Conservation (phyloP, 345 rosid genomes). For the Acer negundo region DNA sequence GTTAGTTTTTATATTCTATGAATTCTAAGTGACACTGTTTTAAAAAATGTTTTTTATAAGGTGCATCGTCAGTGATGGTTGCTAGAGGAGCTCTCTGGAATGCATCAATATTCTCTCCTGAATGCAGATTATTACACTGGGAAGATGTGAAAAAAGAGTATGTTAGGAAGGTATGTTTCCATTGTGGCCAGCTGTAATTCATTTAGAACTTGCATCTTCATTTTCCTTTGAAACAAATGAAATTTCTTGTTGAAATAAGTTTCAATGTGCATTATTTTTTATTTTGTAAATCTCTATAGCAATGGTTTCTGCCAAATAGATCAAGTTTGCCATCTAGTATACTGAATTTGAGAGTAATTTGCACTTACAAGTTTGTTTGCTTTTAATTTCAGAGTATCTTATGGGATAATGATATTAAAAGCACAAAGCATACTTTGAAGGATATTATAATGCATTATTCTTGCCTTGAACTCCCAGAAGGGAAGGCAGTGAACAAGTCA, state of each 20-base stretch:
- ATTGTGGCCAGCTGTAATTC: neutral
- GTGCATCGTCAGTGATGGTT: conserved; percentile 90
- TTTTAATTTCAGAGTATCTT: conserved; percentile 68
- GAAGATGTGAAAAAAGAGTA: conserved; percentile 74
- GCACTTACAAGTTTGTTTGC: conserved; percentile 21
- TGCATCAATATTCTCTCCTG: conserved; percentile 83
- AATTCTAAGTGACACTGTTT: neutral
- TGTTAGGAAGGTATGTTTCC: conserved; percentile 62
- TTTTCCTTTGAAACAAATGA: conserved; percentile 12
- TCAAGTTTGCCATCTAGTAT: neutral
- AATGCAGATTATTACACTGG: conserved; percentile 61
- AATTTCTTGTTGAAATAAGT: neutral
- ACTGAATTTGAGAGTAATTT: neutral
- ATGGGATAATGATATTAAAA: conserved; percentile 87
- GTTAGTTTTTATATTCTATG: neutral
- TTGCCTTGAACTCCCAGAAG: conserved; percentile 77
- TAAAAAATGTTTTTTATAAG: conserved; percentile 32
- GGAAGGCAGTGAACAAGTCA: conserved; percentile 76
- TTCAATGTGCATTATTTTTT: neutral
- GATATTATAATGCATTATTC: conserved; percentile 85
- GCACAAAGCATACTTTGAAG: conserved; percentile 80
- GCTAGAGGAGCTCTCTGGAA: conserved; percentile 98
- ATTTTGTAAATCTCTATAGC: conserved; percentile 8
- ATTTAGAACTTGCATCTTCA: neutral
- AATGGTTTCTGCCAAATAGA: neutral